phyloP scores from a whole-genome alignment of 495 filamentous ascomycete genomes.

The Beverwykella pulmonaria region DNA sequence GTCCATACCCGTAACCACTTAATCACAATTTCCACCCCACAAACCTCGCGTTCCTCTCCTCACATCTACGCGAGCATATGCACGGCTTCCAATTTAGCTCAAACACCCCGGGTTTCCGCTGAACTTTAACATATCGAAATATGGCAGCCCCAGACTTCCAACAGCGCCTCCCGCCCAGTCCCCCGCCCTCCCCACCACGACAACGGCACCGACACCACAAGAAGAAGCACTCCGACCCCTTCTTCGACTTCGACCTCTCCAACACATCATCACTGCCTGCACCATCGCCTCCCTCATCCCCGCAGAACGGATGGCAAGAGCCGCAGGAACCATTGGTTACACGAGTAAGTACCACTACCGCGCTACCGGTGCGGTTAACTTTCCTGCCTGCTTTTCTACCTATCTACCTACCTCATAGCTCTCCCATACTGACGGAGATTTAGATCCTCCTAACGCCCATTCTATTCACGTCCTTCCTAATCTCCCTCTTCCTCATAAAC shows the following conservation, averaged over 20 bases:
- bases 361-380: too few species aligned
- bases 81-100: background rate
- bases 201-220: slow-evolving; percentile 19
- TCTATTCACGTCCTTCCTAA: slow-evolving; percentile 44
- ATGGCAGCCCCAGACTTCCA: background rate
- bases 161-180: slow-evolving; percentile 24
- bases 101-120: background rate
- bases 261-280: slow-evolving; percentile 3
- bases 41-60: background rate
- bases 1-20: background rate
- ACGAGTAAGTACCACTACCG: slow-evolving; percentile 2
- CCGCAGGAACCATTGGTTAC: slow-evolving; percentile 15
- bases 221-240: slow-evolving; percentile 27
- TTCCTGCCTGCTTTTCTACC: too few species aligned
- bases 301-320: slow-evolving; percentile 4
- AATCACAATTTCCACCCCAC: background rate
- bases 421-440: too few species aligned
- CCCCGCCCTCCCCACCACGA: slow-evolving; percentile 31
- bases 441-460: slow-evolving; percentile 44
- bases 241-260: slow-evolving; percentile 22
- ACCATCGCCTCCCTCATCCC: slow-evolving; percentile 10
- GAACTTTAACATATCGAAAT: background rate
- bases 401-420: too few species aligned
- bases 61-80: background rate
- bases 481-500: slow-evolving; percentile 46